A percentile compares a stretch with the other conserved stretches of the same genome.
Conservation (phyloP, 306 rosid genomes). For the Trichosanthes truncata region DNA sequence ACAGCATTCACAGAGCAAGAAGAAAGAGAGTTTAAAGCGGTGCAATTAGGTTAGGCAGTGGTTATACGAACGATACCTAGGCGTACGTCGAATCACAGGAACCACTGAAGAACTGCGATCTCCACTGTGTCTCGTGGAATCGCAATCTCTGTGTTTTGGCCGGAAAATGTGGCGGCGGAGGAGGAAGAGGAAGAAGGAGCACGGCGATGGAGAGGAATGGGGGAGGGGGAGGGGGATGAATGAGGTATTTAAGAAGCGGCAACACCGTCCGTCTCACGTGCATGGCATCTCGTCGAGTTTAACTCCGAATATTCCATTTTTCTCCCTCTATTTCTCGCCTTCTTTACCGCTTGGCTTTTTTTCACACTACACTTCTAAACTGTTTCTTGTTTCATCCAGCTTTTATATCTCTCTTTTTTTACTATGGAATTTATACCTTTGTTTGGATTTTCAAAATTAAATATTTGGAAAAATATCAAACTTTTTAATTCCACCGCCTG, state of each 20-base stretch:
- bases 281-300: neutral
- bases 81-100: too few relatives aligned
- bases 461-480: too few relatives aligned
- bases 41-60: too few relatives aligned
- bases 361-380: neutral
- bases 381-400: neutral
- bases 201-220: neutral
- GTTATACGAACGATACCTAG: too few relatives aligned
- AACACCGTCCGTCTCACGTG: neutral
- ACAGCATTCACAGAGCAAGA: too few relatives aligned
- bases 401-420: neutral
- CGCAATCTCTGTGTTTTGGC: neutral
- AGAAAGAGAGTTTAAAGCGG: too few relatives aligned
- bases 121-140: neutral
- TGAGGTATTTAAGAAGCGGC: conserved; percentile 20
- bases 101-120: neutral
- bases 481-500: too few relatives aligned
- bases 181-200: neutral
- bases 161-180: neutral
- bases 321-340: neutral
- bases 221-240: neutral
- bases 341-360: neutral
- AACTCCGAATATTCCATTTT: neutral
- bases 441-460: too few relatives aligned
- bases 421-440: too few relatives aligned